These are phyloP conservation scores for Citrus unshiu DNA, from an alignment of 345 rosid genomes.

Conservation along the genomic window DNA sequence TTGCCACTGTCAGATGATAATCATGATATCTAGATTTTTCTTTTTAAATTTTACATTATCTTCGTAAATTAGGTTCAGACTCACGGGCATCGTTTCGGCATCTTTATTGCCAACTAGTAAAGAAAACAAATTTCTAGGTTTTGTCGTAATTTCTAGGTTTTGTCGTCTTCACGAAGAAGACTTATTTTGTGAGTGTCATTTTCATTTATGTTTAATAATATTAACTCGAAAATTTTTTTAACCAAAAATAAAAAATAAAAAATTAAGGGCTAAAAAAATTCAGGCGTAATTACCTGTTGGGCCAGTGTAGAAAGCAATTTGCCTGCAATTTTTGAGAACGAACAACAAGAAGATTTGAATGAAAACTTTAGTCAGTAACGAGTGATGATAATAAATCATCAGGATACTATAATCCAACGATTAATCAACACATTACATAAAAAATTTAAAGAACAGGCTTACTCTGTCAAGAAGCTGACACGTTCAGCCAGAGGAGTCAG, in stretches of 20 bases:
- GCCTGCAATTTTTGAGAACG: constrained; percentile 41
- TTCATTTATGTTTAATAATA: no score
- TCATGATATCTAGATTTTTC: neutral
- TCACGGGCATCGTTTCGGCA: neutral
- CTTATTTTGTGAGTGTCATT: no score
- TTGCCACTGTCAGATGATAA: neutral
- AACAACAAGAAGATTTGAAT: neutral
- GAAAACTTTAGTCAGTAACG: neutral
- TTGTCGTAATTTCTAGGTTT: neutral
- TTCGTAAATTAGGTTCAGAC: neutral
- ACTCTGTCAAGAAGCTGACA: constrained; percentile 94
- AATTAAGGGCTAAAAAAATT: neutral
- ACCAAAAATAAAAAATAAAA: neutral
- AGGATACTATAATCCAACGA: neutral
- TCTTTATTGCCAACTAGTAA: neutral
- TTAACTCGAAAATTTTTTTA: no score
- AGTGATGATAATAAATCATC: neutral
- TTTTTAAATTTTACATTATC: no score
- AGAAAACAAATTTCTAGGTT: neutral
- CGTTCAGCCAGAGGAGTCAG: constrained; percentile 86
- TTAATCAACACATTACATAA: neutral
- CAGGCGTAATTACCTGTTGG: constrained; percentile 62
- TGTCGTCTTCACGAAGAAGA: no score
- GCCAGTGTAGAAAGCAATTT: constrained; percentile 77
- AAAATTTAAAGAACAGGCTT: constrained; percentile 19